Percentiles rank a stretch among this genome's conserved stretches.
Evolutionary conservation across 2,329 filamentous ascomycete species (phyloP).

Genomic region (Fusarium haematococcum): DNA sequence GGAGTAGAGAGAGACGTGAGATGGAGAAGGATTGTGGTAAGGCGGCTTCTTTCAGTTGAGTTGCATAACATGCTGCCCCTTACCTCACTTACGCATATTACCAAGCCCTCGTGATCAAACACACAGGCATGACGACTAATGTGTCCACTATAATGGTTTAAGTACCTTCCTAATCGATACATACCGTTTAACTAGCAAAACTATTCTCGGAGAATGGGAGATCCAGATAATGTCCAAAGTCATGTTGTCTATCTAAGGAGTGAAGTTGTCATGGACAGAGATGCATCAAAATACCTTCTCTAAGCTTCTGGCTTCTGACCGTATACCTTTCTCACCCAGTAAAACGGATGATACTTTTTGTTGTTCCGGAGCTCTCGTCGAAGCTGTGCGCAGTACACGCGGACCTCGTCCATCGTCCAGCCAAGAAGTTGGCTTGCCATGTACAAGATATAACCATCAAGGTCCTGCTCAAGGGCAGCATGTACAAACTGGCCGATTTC

Average conservation of each 20-base stretch:
- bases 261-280: background rate
- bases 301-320: background rate
- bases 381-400: slow-evolving; percentile 19
- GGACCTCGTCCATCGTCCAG: slow-evolving; percentile 20
- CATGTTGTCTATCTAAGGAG: background rate
- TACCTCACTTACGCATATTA: background rate
- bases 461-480: slow-evolving; percentile 21
- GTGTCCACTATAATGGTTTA: background rate
- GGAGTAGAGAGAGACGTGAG: no score
- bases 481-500: slow-evolving; percentile 22
- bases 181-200: background rate
- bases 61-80: background rate
- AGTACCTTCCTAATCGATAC: background rate
- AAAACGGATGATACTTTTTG: slow-evolving; percentile 8
- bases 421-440: slow-evolving; percentile 20
- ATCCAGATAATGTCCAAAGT: background rate
- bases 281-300: background rate
- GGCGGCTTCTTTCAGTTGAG: background rate
- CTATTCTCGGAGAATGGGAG: background rate
- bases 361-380: slow-evolving; percentile 20
- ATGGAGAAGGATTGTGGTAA: no score
- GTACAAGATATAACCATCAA: slow-evolving; percentile 24
- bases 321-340: background rate
- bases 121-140: background rate
- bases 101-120: background rate